Base-by-base conservation (phyloP, 208 protist species). In the Trypanosoma scelopori region DNA sequence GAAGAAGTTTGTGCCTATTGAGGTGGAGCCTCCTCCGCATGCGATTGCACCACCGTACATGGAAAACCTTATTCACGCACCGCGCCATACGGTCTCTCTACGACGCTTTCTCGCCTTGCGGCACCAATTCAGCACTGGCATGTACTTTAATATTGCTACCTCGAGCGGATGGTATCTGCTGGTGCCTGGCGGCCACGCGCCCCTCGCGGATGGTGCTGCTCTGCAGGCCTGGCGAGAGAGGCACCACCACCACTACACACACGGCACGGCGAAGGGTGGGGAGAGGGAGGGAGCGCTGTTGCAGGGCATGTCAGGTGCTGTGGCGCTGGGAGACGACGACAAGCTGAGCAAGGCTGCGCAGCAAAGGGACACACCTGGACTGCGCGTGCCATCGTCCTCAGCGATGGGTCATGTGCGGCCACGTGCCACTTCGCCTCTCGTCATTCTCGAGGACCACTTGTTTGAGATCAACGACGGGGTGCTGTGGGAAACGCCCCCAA, bases 391-490 rank as follows among this genome's bases (percentile, higher is more conserved):
- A 64, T 25, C 27, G 23, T 52, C 58, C 22, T 35, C 25, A 28
- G 23, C 49, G 32, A 37, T 9, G 32, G 32, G 32, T 37, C 32
- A 37, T 37, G 5, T 37, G 32, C 32, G 32, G 20, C 35, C 35
- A 20, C 18, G 15, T 41, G 27, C 15, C 59, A 23, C 12, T 32
- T 74, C 77, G 5, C 79, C 63, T n/a, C 5, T 73, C 9, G 16
- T 69, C 51, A 87, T 95, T 41, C 55, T 78, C 5, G 89, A 92
- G 47, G 65, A 52, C 13, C 90, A 95, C 58, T 75, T 95, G 32
- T 95, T 95, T 62, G 71, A 93, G 20, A 80, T 95, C 15, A 93
- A 93, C 73, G 90, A 95, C 48, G 90, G 78, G 28, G 72, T 93
- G 6, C 61, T 53, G 12, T 92, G 82, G 83, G 72, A 73, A 55